These are phyloP conservation scores for Fusarium sp. DNA, from an alignment of 2,329 filamentous ascomycete genomes.

Conservation along the genomic window DNA sequence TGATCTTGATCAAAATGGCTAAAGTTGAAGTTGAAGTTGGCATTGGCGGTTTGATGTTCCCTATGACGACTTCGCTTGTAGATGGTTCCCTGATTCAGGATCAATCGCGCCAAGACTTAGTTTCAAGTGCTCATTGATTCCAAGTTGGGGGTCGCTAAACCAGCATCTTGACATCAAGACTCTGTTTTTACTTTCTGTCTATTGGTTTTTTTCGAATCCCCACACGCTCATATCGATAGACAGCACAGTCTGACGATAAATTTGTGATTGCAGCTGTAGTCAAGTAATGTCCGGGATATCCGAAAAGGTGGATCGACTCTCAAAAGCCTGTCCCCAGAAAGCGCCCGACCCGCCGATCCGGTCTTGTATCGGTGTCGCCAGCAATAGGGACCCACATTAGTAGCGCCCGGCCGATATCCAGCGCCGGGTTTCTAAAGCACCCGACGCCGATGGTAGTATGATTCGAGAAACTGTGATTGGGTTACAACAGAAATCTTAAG, in stretches of 20 bases:
- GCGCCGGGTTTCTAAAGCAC: slow-evolving; percentile 13
- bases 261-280: neutral
- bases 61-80: slow-evolving; percentile 37
- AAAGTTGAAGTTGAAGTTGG: slow-evolving; percentile 26
- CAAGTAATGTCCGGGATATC: slow-evolving; percentile 34
- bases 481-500: neutral
- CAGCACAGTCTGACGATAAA: neutral
- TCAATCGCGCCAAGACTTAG: slow-evolving; percentile 17
- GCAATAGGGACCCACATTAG: slow-evolving; percentile 17
- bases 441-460: slow-evolving; percentile 25
- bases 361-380: slow-evolving; percentile 28
- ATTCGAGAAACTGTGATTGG: slow-evolving; percentile 15
- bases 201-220: slow-evolving; percentile 9
- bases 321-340: slow-evolving; percentile 15
- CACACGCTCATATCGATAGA: neutral
- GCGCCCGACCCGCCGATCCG: slow-evolving; percentile 35
- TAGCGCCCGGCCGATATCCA: slow-evolving; percentile 27
- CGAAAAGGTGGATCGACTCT: slow-evolving; percentile 39
- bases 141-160: slow-evolving; percentile 24
- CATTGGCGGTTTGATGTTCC: slow-evolving; percentile 10
- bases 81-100: slow-evolving; percentile 36
- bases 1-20: slow-evolving; percentile 7
- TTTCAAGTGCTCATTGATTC: slow-evolving; percentile 28
- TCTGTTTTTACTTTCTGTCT: slow-evolving; percentile 3
- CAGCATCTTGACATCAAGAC: slow-evolving; percentile 30